A percentile compares a stretch with the other conserved stretches of the same genome.
Conservation (phyloP, 352 stramenopile genomes). For the Globisporangium perplexum region DNA sequence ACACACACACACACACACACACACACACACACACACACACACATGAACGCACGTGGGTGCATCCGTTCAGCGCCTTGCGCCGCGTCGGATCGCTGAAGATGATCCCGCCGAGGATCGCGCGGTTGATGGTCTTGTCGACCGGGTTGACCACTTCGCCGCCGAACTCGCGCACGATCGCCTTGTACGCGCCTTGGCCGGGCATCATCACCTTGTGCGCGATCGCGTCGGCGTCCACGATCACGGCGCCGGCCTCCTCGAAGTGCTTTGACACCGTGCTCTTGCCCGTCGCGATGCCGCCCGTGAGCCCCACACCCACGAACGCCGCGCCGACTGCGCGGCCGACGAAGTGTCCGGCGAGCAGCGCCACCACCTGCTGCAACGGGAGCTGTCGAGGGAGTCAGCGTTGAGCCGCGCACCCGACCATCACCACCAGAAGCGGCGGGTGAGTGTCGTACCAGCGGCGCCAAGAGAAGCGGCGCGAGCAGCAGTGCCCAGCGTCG, state of each 20-base stretch:
- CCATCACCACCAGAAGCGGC: too few relatives aligned
- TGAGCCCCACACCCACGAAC: slow-evolving; percentile 72
- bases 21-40: too few relatives aligned
- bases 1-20: too few relatives aligned
- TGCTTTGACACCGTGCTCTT: slow-evolving; percentile 76
- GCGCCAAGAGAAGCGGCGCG: slow-evolving; percentile 25
- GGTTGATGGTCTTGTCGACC: slow-evolving; percentile 72
- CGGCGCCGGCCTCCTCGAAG: slow-evolving; percentile 47
- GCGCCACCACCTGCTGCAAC: slow-evolving; percentile 16
- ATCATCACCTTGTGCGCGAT: slow-evolving; percentile 76
- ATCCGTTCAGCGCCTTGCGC: slow-evolving; percentile 71
- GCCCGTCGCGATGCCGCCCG: slow-evolving; percentile 77
- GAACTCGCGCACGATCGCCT: slow-evolving; percentile 70
- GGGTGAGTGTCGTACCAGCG: slow-evolving; percentile 21
- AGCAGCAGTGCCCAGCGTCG: slow-evolving; percentile 41
- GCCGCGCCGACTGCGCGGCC: slow-evolving; percentile 47
- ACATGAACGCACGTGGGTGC: slow-evolving; percentile 48
- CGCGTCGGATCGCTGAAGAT: slow-evolving; percentile 77
- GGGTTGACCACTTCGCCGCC: slow-evolving; percentile 66
- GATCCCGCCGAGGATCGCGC: slow-evolving; percentile 76
- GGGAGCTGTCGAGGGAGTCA: slow-evolving; percentile 24
- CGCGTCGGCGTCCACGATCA: slow-evolving; percentile 81
- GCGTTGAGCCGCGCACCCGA: too few relatives aligned
- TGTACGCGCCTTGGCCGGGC: slow-evolving; percentile 64
- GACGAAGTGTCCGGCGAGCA: slow-evolving; percentile 23